A percentile compares a stretch with the other conserved stretches of the same genome.
Conservation (phyloP, 2,329 filamentous ascomycete species). For the Aspergillus versicolor region DNA sequence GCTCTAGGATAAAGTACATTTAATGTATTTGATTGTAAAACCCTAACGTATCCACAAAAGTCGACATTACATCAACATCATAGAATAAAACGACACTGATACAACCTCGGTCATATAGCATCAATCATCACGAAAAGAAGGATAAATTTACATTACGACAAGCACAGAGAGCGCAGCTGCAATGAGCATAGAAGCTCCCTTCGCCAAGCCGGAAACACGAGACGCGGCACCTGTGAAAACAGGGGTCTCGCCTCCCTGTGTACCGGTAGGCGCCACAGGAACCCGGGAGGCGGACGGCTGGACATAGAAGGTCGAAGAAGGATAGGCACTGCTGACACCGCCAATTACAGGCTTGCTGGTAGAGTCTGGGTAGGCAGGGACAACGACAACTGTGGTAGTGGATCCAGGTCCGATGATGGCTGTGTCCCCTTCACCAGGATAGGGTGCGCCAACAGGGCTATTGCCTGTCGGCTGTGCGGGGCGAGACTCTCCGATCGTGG, state of each 20-base stretch:
- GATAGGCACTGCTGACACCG: constrained; percentile 6
- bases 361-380: neutral
- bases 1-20: no score
- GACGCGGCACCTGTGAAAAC: constrained; percentile 22
- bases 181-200: constrained; percentile 10
- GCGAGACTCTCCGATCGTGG: neutral
- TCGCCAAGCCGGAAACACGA: constrained; percentile 8
- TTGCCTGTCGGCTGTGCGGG: neutral
- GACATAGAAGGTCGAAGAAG: constrained; percentile 18
- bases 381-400: constrained; percentile 7
- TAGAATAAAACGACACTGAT: neutral
- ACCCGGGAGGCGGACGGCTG: constrained; percentile 8
- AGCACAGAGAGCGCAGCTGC: constrained; percentile 14
- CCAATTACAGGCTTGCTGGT: constrained; percentile 9
- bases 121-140: constrained; percentile 4
- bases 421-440: neutral
- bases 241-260: constrained; percentile 16
- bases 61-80: neutral
- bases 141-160: constrained; percentile 14
- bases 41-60: neutral
- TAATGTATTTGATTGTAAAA: neutral
- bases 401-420: neutral
- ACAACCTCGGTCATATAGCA: neutral
- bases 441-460: neutral
- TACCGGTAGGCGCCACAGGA: constrained; percentile 16